Base-by-base conservation (phyloP, 1,139 yeast species). In the Insectozyma bohioensis region DNA sequence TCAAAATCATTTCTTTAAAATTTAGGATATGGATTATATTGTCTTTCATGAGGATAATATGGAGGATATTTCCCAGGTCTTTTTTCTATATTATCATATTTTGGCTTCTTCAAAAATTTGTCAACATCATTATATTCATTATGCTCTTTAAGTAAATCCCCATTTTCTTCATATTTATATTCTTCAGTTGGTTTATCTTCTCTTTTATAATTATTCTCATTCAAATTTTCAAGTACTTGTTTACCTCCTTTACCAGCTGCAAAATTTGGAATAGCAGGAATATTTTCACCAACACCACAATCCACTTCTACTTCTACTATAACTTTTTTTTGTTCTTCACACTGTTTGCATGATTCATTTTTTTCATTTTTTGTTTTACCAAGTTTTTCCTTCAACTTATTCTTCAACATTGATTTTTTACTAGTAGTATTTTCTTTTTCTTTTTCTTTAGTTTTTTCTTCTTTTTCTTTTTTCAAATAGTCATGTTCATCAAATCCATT, bases 301-400 rank as follows among this genome's bases (percentile, higher is more conserved):
- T 32, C 35, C 14, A 27, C 36, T 10, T 30, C 34, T 17, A 33
- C 39, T 15, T 34, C 37, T 12, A 35, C 40, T 14, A 37, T 41
- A 4, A 20, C 32, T 24, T 36, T 39, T 16, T 34, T 26, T 6
- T 30, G 34, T 17, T 24, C 41, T 11, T 34, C 31, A 14, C 11
- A 11, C 4, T 21, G 12, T 6, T 22, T 22, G 14, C 5, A 22
- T 5, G 5, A 8, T 13, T 24, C 33, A 23, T 12, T 24, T 24
- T 16, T 4, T 7, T 20, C 24, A 16, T 14, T 19, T 31, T 24
- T 12, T n/a, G 7, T 18, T 22, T 14, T 20, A 7, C 23, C 23
- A 5, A 20, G n/a, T 28, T 22, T 18, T 22, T 26, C 19, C 12
- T 22, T 23, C n/a, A 26, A 12, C 21, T 17, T 26, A 5, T 20